A percentile compares a stretch with the other conserved stretches of the same genome.
phyloP scores from a whole-genome alignment of 345 rosid species.

The Eutrema japonicum region DNA sequence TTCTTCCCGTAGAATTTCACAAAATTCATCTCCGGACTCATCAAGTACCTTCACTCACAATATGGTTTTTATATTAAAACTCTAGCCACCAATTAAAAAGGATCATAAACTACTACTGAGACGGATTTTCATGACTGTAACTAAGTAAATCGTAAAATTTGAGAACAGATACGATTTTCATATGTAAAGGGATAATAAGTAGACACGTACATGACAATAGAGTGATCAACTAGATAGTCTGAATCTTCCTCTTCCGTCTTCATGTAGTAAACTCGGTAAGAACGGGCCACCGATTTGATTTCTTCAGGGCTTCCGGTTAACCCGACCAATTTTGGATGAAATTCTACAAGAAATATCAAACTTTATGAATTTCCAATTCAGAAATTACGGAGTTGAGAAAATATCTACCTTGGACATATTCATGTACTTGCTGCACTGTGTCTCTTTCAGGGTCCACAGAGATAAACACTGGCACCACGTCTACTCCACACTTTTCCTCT shows the following conservation, averaged over 20 bases:
- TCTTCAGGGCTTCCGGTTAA: conserved; percentile 85
- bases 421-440: conserved; percentile 87
- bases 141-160: conserved; percentile 2
- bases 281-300: conserved; percentile 79
- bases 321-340: conserved; percentile 85
- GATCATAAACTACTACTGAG: not conserved
- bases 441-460: conserved; percentile 99
- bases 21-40: conserved; percentile 86
- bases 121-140: not conserved
- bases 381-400: conserved; percentile 7
- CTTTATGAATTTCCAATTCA: conserved; percentile 2
- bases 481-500: conserved; percentile 81
- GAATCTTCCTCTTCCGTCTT: conserved; percentile 95
- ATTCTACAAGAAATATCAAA: conserved; percentile 55
- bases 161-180: not conserved
- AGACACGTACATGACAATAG: conserved; percentile 85
- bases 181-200: conserved; percentile 17
- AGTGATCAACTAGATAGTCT: conserved; percentile 98
- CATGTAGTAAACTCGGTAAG: conserved; percentile 95
- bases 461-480: conserved; percentile 80
- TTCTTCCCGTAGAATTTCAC: conserved; percentile 95
- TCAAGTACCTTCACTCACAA: conserved; percentile 72
- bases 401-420: conserved; percentile 85
- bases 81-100: not conserved
- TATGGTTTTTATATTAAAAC: not conserved